These are phyloP conservation scores for Kodamaea sp. DNA, from an alignment of 1,139 yeast genomes.

Conservation along the genomic window DNA sequence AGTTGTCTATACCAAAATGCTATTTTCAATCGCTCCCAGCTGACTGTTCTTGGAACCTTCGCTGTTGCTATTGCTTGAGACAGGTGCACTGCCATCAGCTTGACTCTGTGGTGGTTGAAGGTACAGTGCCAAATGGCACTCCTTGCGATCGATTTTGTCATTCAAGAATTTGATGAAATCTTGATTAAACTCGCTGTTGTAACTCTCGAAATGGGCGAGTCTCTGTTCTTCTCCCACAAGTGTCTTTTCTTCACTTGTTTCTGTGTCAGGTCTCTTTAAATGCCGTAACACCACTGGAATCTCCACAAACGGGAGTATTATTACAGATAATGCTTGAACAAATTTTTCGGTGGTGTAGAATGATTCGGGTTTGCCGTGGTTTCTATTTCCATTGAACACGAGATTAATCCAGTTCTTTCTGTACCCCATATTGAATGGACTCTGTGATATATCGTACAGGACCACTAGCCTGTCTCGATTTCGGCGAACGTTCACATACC, in stretches of 20 bases:
- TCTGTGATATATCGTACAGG: slow-evolving; percentile 21
- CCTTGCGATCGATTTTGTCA: slow-evolving; percentile 21
- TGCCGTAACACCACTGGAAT: slow-evolving; percentile 15
- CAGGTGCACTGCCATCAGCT: no score
- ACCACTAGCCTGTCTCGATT: slow-evolving; percentile 32
- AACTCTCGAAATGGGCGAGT: slow-evolving; percentile 2
- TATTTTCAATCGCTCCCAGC: no score
- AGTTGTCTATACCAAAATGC: no score
- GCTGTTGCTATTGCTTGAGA: no score
- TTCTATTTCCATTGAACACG: slow-evolving; percentile 31
- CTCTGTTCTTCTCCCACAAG: background rate
- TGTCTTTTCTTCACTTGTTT: slow-evolving; percentile 1
- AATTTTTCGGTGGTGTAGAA: slow-evolving; percentile 16
- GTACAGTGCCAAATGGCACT: slow-evolving; percentile 27
- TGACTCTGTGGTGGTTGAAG: no score
- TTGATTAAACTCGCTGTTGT: slow-evolving; percentile 17
- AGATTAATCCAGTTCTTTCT: slow-evolving; percentile 37
- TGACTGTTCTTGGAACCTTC: no score
- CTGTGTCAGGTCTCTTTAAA: slow-evolving; percentile 1
- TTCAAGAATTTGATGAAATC: slow-evolving; percentile 20
- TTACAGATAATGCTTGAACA: slow-evolving; percentile 20
- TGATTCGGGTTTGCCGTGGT: slow-evolving; percentile 14
- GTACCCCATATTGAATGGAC: slow-evolving; percentile 33
- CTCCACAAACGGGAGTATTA: slow-evolving; percentile 35
- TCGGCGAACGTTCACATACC: slow-evolving; percentile 33